Base-by-base conservation (phyloP, 2,329 filamentous ascomycete genomes). In the Apiospora pterosperma region DNA sequence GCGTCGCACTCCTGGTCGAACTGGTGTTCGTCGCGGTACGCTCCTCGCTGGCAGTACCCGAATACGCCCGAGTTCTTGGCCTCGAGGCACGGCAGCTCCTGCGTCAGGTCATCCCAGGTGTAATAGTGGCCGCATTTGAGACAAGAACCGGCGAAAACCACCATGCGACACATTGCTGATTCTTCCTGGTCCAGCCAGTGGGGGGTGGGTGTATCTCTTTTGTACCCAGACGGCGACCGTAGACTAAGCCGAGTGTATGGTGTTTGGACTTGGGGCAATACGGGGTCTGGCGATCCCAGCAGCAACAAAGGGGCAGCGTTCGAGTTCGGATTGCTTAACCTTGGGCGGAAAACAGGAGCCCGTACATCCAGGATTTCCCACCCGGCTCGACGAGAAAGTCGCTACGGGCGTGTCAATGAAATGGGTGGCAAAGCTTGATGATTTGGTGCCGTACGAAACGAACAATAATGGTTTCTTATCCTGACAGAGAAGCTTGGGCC, bases 1-100 rank as follows among this genome's bases (percentile, higher is more conserved):
- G 72, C 67, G 59, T 81, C 76, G 71, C 82, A 84, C 68, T 84
- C 82, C 65, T 82, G 81, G 68, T 83, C 80, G 65, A 82, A 83
- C 3, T 67, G 67, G 71, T 83, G 82, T 64, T 81, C 73, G 66
- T 83, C 81, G 41, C 75, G 68, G 42, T 75, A 69, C 36, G 81
- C 74, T 36, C 82, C 82, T 28, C 71, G 70, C 42, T 71, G 68
- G 70, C 82, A 84, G 59, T 77, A 72, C 44, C 82, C 82, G 63
- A 84, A 83, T 12, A 68, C 68, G 59, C 78, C 81, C 25, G 75
- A 76, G 72, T 84, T 84, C 69, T 84, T 84, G 41, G 82, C 81
- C 66, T 82, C 77, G 61, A 84, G 78, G 64, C 82, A 84, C 8
- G 78, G 80, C 3, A 84, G 75, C 67, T 80, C 73, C 69, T 83